Base-by-base conservation (phyloP, 2,329 filamentous ascomycete genomes). In the Exophiala alcalophila region DNA sequence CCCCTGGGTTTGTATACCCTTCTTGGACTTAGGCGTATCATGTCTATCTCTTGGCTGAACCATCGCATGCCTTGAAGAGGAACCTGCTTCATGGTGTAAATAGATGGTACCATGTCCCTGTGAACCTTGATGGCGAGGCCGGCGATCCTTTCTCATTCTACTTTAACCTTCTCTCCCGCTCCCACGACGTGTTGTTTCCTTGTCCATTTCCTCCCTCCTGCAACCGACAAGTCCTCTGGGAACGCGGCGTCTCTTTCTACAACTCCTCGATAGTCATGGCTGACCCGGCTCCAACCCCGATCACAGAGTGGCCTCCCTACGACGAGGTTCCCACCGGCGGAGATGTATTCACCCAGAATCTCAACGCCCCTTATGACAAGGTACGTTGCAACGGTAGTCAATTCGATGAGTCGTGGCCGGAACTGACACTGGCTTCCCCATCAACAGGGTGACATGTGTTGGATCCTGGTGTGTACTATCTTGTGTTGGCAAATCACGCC, bases 401-500 rank as follows among this genome's bases (percentile, higher is more conserved):
- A 15, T 11, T 9, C 12, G 7, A 23, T 4, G 6, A 19, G 14
- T 11, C 9, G 8, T 14, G 18, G n/a, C 19, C 10, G 12, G 21
- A 12, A 28, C 35, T 40, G 4, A 40, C 35, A 12, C 25, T 40
- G 18, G 12, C 7, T 39, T 27, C 18, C 16, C 5, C 7, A n/a
- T n/a, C n/a, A n/a, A n/a, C n/a, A 48, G 40, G 48, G 48, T 11
- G 48, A 50, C 16, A 23, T 50, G 3, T 50, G 48, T 34, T 50
- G 48, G 48, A 39, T 50, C 10, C 31, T 46, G 10, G 44, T 50
- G 4, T 50, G 48, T 30, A 50, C 48, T 6, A 40, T 47, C 18
- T 39, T 50, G 11, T 50, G 47, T 34, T 50, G 47, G 47, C 47
- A 50, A 31, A 50, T 50, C 43, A 50, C 46, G 3, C 80, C 80